Evolutionary conservation across 148 eudicot species (phyloP).

Genomic region (Hydrangea macrophylla): DNA sequence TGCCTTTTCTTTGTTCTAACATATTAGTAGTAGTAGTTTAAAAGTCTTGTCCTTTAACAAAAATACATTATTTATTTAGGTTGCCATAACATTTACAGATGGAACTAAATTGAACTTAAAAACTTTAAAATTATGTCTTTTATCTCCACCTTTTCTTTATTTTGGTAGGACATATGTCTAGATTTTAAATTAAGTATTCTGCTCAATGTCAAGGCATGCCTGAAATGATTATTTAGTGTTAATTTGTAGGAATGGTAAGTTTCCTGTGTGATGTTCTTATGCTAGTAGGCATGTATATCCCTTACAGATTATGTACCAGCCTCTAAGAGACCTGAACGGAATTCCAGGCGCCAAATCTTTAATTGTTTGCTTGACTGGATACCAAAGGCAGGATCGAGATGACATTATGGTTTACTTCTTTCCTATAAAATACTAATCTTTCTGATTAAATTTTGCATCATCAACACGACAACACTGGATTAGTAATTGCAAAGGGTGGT

Average conservation of each 20-base stretch:
- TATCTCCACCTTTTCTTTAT: no score
- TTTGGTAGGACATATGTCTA: no score
- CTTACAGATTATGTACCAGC: conserved; percentile 73
- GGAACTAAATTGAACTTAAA: background rate
- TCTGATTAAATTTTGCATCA: background rate
- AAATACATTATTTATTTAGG: background rate
- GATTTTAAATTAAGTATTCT: no score
- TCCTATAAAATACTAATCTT: background rate
- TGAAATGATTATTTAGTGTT: no score
- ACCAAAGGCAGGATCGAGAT: conserved; percentile 64
- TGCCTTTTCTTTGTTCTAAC: no score
- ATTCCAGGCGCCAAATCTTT: conserved; percentile 74
- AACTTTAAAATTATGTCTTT: background rate
- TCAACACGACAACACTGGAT: background rate
- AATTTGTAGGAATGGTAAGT: background rate
- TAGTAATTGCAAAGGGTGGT: background rate
- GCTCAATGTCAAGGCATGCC: no score
- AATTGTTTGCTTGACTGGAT: conserved; percentile 85
- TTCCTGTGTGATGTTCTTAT: background rate
- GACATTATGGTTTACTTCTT: conserved; percentile 69
- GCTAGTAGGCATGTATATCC: background rate
- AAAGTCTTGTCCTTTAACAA: background rate
- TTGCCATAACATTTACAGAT: no score
- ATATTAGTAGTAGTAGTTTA: no score
- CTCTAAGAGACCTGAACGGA: conserved; percentile 63